Conservation (phyloP, 805 yeast species). For the Candida ascalaphidarum region DNA sequence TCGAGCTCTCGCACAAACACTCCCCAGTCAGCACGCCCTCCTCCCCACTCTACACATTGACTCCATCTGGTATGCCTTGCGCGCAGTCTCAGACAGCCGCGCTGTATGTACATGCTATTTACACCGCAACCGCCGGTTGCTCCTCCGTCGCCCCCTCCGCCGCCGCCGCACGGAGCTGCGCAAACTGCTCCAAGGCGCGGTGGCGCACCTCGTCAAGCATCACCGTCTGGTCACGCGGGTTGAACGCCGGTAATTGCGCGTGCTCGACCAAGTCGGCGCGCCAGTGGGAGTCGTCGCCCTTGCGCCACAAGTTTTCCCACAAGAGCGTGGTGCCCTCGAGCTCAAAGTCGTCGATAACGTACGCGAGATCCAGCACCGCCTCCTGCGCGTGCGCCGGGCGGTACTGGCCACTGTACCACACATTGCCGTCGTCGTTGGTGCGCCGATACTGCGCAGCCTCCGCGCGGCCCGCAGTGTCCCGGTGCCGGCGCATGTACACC, state of each 20-base stretch:
- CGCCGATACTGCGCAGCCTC: slow-evolving; percentile 63
- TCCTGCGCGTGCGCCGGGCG: slow-evolving; percentile 89
- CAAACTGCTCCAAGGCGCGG: slow-evolving; percentile 27
- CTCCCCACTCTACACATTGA: too few species aligned
- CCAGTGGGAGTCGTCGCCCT: slow-evolving; percentile 78
- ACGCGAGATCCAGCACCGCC: slow-evolving; percentile 75
- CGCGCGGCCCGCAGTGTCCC: slow-evolving; percentile 52
- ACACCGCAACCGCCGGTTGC: slow-evolving; percentile 1
- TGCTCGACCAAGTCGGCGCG: slow-evolving; percentile 49
- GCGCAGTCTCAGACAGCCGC: too few species aligned
- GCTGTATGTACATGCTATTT: not conserved
- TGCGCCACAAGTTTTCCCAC: slow-evolving; percentile 88
- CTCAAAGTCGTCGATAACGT: slow-evolving; percentile 57
- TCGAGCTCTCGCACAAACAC: too few species aligned
- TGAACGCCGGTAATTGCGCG: slow-evolving; percentile 45
- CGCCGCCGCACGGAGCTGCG: slow-evolving; percentile 10
- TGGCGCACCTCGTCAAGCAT: slow-evolving; percentile 53
- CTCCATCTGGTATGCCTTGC: too few species aligned
- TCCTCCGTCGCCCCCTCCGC: slow-evolving; percentile 1
- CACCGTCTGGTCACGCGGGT: slow-evolving; percentile 60
- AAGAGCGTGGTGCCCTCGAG: slow-evolving; percentile 41
- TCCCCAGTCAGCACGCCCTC: too few species aligned
- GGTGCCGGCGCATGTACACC: slow-evolving; percentile 61
- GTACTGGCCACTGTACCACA: slow-evolving; percentile 82
- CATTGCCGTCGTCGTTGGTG: slow-evolving; percentile 67